phyloP scores from a whole-genome alignment of 2,329 filamentous ascomycete genomes.

The Dactylellina drechsleri region DNA sequence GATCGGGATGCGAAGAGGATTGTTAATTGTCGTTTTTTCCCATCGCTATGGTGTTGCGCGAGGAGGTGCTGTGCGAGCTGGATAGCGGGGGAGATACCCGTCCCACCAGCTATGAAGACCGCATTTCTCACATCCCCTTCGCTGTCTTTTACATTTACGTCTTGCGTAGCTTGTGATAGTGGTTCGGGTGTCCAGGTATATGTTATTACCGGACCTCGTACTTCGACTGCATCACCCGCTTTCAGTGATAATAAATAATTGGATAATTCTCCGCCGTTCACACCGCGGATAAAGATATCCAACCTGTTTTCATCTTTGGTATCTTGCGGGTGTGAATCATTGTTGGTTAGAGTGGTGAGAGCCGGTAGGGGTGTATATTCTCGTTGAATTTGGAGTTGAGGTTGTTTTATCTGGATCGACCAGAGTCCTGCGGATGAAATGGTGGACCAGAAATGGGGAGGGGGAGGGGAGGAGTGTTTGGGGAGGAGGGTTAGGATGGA shows the following conservation, averaged over 20 bases:
- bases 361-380: conserved; percentile 88
- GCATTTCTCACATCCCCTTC: conserved; percentile 65
- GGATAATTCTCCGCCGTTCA: conserved; percentile 85
- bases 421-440: conserved; percentile 71
- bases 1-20: conserved; percentile 77
- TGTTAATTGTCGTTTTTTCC: conserved; percentile 66
- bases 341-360: conserved; percentile 54
- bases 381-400: conserved; percentile 88
- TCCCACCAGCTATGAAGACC: conserved; percentile 89
- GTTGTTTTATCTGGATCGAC: conserved; percentile 94
- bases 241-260: conserved; percentile 76
- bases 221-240: conserved; percentile 73
- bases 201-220: conserved; percentile 81
- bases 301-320: conserved; percentile 64
- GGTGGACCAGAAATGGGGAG: conserved; percentile 39
- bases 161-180: conserved; percentile 21
- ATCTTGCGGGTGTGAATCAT: conserved; percentile 56
- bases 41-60: conserved; percentile 59
- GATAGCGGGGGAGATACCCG: conserved; percentile 88
- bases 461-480: conserved; percentile 57
- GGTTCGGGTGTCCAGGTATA: conserved; percentile 66
- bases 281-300: conserved; percentile 77
- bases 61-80: conserved; percentile 77
- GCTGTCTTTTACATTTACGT: too few relatives aligned
- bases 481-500: conserved; percentile 72